Base-by-base conservation (phyloP, 2,329 filamentous ascomycete genomes). In the Fusarium graminum region DNA sequence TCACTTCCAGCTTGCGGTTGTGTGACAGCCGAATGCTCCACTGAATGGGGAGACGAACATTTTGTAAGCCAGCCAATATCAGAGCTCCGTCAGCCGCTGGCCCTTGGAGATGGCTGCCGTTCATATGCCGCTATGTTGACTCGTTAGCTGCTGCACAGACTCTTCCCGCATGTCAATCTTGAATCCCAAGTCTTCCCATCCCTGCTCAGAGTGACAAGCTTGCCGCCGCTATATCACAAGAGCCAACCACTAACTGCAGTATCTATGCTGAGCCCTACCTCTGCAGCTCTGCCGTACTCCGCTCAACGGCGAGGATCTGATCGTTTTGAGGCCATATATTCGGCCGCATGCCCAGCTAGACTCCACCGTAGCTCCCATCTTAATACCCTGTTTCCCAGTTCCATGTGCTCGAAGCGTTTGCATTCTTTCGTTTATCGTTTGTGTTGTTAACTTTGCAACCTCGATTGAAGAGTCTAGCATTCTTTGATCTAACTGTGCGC, bases 1-100 rank as follows among this genome's bases (percentile, higher is more conserved):
- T 62, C 52, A 69, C 65, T 57, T 58, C 65, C 65, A 64, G 57
- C 54, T 68, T 65, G 64, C 71, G 62, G 67, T 50, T 69, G 71
- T 75, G 73, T 74, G 70, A 70, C 66, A 65, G 55, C 52, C 52
- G 53, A 32, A 66, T 68, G 56, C 61, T 74, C 53, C 66, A 73
- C 70, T 51, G 52, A 68, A 68, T 66, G 65, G 58, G 63, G 58
- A 67, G 60, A 63, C 61, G 44, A 58, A 22, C 70, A 73, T 74
- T 54, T 71, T 52, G 53, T 44, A 38, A 43, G 40, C 74, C 80
- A 80, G 79, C 84, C 84, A 86, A 86, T 86, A 85, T 85, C 78
- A 80, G 79, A 76, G 76, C 75, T 72, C 77, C 74, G 75, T 78
- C 83, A 79, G 72, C 81, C 81, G 81, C 82, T 80, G 76, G 68